A percentile compares a stretch with the other conserved stretches of the same genome.
Conservation (phyloP, 1,139 yeast species). For the Debaryomyces sp. region DNA sequence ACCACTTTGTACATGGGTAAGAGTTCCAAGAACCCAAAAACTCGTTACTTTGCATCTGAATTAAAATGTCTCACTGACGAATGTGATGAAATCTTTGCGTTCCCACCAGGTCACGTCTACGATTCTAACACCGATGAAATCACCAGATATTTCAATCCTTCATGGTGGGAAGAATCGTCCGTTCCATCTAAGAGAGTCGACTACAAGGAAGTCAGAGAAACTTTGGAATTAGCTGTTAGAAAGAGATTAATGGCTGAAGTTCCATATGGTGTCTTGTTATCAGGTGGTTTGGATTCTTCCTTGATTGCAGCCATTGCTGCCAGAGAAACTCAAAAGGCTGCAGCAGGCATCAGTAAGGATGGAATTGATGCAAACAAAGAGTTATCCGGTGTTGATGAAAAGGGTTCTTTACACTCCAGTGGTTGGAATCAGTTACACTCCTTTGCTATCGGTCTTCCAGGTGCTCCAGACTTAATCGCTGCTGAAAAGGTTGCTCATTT, state of each 20-base stretch:
- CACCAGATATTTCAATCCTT: conserved; percentile 86
- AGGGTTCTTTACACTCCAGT: conserved; percentile 75
- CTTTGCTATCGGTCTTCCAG: conserved; percentile 95
- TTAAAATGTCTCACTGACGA: conserved; percentile 90
- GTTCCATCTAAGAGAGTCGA: conserved; percentile 80
- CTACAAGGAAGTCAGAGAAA: conserved; percentile 67
- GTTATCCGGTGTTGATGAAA: conserved; percentile 89
- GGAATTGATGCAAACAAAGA: conserved; percentile 58
- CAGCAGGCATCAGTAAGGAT: conserved; percentile 47
- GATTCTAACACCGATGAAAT: conserved; percentile 86
- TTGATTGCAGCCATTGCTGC: conserved; percentile 97
- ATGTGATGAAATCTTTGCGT: conserved; percentile 88
- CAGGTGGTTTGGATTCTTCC: conserved; percentile 97
- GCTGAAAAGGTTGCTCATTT: conserved; percentile 95
- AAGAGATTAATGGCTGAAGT: conserved; percentile 99
- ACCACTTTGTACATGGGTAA: conserved; percentile 96
- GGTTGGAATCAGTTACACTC: conserved; percentile 92
- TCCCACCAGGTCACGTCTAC: conserved; percentile 98
- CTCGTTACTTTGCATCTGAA: conserved; percentile 91
- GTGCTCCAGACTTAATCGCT: conserved; percentile 96
- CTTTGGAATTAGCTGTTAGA: conserved; percentile 92
- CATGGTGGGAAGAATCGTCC: conserved; percentile 86
- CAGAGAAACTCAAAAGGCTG: conserved; percentile 87
- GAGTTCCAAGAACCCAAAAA: conserved; percentile 64
- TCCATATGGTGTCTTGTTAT: conserved; percentile 93